Base-by-base conservation (phyloP, 495 filamentous ascomycete species). In the Cercophora scortea region DNA sequence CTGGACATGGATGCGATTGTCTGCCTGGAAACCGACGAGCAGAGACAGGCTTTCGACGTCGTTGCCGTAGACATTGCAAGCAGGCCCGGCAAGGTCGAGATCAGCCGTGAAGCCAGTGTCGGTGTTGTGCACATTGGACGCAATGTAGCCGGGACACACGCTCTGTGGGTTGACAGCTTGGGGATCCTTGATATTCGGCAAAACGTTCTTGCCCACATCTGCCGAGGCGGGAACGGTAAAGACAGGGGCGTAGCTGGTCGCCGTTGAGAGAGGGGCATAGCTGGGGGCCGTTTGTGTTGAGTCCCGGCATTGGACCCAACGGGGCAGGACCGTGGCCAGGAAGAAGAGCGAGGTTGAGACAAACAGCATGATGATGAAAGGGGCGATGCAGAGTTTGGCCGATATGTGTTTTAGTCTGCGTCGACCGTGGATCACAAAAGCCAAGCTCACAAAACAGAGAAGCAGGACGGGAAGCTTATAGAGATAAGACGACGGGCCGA, bases 81-180 rank as follows among this genome's bases (percentile, higher is more conserved):
- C 70, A 16, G 71, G 59, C 0, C 86, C 87, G 25, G 86, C 85
- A 1, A 92, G 72, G 8, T 61, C 69, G 52, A 94, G 71, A 51
- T 85, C 75, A 0, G 86, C 87, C 13, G 75, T 80, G 17, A 86
- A 70, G 12, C 76, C 74, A 15, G 60, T 66, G 34, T 61, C 61
- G 0, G 68, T 71, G 35, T 75, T 65, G 9, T 69, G 62, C 16
- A 90, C 71, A 63, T 88, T 85, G 8, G 73, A 74, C 16, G 82
- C 86, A 18, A 64, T 78, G 65, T 94, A 94, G 6, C 89, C 89
- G 10, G 86, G 86, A 59, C 89, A 94, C 2, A 82, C 80, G 3
- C 73, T 68, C 64, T 93, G 89, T 2, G 84, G 78, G 64, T 89
- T 70, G 47, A 86, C 70, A 13, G 89, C 88, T 35, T 86, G 44